These are phyloP conservation scores for Kodamaea sagamina DNA, from an alignment of 805 yeast genomes.

Conservation along the genomic window DNA sequence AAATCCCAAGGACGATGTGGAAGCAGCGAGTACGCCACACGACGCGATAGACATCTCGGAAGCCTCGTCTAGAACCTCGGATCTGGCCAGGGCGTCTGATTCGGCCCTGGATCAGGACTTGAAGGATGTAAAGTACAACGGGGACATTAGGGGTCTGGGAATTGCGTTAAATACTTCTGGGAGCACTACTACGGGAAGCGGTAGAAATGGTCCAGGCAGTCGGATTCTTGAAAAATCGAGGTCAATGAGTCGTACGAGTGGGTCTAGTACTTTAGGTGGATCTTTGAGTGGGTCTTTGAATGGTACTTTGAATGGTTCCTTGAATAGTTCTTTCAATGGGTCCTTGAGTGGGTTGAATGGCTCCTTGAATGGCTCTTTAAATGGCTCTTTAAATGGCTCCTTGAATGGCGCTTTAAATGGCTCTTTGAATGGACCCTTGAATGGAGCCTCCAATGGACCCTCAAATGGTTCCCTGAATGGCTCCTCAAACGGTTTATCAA, in stretches of 20 bases:
- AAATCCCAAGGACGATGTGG: constrained; percentile 16
- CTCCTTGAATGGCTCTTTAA: not conserved
- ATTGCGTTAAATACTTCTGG: constrained; percentile 5
- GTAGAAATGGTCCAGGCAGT: not conserved
- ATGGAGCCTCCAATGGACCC: not conserved
- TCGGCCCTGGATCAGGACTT: not conserved
- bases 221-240: not conserved
- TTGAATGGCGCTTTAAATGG: constrained; percentile 4
- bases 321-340: not conserved
- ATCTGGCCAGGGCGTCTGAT: not conserved
- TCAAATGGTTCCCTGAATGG: too few species aligned
- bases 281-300: too few species aligned
- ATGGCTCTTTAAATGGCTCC: not conserved
- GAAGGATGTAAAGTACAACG: not conserved
- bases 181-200: constrained; percentile 3
- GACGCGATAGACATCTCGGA: too few species aligned
- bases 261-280: not conserved
- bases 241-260: not conserved
- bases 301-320: too few species aligned
- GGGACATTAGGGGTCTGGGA: not conserved
- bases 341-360: too few species aligned
- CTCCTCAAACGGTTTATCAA: not conserved
- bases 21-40: too few species aligned
- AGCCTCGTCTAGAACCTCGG: too few species aligned
- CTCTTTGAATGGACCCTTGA: too few species aligned